Percentiles rank a stretch among this genome's conserved stretches.
These are phyloP conservation scores for Exophiala calicioides DNA, from an alignment of 2,329 filamentous ascomycete genomes.

Conservation along the genomic window DNA sequence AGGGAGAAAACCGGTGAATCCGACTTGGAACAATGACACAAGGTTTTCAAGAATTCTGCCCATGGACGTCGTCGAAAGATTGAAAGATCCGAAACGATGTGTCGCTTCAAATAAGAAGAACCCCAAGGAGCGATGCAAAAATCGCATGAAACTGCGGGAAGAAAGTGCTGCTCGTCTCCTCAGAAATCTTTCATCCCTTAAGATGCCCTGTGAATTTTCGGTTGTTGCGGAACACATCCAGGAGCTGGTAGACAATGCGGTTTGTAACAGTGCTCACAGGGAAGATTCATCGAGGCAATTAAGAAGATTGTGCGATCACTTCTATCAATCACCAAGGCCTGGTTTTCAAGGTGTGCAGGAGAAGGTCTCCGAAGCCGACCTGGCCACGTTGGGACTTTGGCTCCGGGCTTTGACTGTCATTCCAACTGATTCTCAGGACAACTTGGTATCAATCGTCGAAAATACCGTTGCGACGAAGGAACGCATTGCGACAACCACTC, in stretches of 20 bases:
- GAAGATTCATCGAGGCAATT: not conserved
- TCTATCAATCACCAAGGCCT: not conserved
- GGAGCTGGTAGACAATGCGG: not conserved
- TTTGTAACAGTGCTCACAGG: not conserved
- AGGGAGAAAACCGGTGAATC: too few relatives aligned
- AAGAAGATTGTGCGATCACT: slow-evolving; percentile 1
- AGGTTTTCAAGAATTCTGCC: slow-evolving; percentile 8
- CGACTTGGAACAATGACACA: not conserved
- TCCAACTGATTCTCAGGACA: too few relatives aligned
- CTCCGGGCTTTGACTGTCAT: not conserved
- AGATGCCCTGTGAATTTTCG: not conserved
- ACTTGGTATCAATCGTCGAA: too few relatives aligned
- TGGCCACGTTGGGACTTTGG: not conserved
- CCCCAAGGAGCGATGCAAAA: not conserved
- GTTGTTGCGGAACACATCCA: not conserved
- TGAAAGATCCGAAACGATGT: slow-evolving; percentile 1
- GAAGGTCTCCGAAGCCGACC: not conserved
- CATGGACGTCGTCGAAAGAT: slow-evolving; percentile 7
- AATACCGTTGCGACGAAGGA: not conserved
- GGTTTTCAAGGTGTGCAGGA: not conserved
- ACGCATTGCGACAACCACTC: not conserved
- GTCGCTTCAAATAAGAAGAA: slow-evolving; percentile 2
- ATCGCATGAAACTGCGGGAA: not conserved
- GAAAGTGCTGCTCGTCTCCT: not conserved
- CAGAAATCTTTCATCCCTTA: not conserved